Percentiles rank a stretch among this genome's conserved stretches.
These are phyloP conservation scores for Venturia oleaginea DNA, from an alignment of 2,329 filamentous ascomycete species.

Conservation along the genomic window DNA sequence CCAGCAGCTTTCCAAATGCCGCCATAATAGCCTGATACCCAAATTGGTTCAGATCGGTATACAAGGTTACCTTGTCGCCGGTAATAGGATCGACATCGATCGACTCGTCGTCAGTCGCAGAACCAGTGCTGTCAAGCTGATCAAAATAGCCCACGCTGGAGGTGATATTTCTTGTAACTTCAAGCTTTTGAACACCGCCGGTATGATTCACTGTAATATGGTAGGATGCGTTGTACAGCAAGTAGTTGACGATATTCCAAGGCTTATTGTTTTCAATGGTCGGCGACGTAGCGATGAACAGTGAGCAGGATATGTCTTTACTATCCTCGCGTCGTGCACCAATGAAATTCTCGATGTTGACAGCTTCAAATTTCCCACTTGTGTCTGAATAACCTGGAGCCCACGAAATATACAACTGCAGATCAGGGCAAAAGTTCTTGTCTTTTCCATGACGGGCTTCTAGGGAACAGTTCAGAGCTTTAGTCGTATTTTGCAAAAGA, in stretches of 20 bases:
- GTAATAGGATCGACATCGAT: background rate
- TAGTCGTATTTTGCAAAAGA: background rate
- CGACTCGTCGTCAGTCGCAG: background rate
- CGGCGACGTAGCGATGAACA: background rate
- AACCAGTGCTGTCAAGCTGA: background rate
- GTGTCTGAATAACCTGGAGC: background rate
- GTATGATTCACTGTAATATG: background rate
- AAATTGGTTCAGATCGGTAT: background rate
- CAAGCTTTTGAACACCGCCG: background rate
- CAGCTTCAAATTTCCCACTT: background rate
- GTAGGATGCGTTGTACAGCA: slow-evolving; percentile 4
- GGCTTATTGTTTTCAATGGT: background rate
- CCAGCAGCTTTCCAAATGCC: background rate
- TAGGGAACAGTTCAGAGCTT: background rate
- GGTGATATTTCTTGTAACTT: background rate
- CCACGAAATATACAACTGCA: slow-evolving; percentile 4
- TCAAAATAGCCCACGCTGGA: background rate
- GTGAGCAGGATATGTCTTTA: background rate
- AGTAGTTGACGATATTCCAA: background rate
- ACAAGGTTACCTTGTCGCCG: background rate
- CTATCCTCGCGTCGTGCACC: background rate
- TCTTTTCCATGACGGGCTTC: background rate
- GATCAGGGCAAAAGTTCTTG: background rate
- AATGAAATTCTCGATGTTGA: background rate
- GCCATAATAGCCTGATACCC: slow-evolving; percentile 3